These are phyloP conservation scores for Zanthoxylum bungeanum DNA, from an alignment of 345 rosid genomes.

Conservation along the genomic window DNA sequence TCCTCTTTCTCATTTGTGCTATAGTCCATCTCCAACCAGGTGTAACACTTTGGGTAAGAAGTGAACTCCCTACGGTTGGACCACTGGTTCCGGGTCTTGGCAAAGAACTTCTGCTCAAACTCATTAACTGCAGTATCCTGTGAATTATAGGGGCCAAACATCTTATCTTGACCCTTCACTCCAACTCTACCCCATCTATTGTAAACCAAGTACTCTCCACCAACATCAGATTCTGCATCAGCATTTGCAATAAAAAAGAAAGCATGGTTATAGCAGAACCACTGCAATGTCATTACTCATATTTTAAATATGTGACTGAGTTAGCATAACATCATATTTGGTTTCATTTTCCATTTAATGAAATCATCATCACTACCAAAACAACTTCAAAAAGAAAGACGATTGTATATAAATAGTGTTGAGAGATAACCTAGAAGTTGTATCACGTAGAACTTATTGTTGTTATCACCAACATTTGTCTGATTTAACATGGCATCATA, in stretches of 20 bases:
- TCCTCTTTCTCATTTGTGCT: conserved; percentile 43
- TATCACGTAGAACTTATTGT: conserved; percentile 77
- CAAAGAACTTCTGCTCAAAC: conserved; percentile 61
- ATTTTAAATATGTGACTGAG: background rate
- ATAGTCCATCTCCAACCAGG: conserved; percentile 87
- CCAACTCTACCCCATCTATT: conserved; percentile 96
- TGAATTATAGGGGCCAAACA: conserved; percentile 62
- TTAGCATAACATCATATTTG: background rate
- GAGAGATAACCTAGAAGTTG: conserved; percentile 69
- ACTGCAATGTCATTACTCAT: background rate
- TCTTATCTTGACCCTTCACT: conserved; percentile 72
- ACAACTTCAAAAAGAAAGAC: background rate
- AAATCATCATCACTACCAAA: background rate
- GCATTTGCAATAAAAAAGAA: conserved; percentile 4
- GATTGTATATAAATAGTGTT: background rate
- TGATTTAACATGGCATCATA: conserved; percentile 89
- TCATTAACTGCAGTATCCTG: conserved; percentile 46
- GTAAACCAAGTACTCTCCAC: conserved; percentile 59
- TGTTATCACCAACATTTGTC: conserved; percentile 69
- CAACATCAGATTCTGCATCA: conserved; percentile 68
- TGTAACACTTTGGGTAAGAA: conserved; percentile 53
- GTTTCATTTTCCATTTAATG: background rate
- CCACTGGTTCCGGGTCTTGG: conserved; percentile 72
- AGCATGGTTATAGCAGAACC: background rate
- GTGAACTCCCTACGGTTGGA: conserved; percentile 49